Conservation (phyloP, 108 stramenopile species). For the Skeletonema grethae region DNA sequence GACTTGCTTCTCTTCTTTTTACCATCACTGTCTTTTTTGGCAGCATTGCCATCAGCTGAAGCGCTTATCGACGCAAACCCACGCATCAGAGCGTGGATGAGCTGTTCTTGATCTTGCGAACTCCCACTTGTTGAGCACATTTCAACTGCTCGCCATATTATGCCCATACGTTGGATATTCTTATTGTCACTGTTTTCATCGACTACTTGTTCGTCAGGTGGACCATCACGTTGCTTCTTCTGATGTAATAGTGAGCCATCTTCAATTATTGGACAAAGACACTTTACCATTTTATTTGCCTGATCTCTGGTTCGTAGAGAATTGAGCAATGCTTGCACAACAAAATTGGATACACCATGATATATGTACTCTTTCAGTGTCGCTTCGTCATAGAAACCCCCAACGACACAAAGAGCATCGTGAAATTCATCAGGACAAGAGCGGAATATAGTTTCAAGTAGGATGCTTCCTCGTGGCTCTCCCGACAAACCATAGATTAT, state of each 20-base stretch:
- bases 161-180: conserved; percentile 50
- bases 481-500: conserved; percentile 84
- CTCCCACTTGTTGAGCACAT: conserved; percentile 67
- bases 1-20: conserved; percentile 61
- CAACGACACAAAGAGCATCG: conserved; percentile 50
- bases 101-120: conserved; percentile 60
- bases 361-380: conserved; percentile 73
- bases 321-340: conserved; percentile 68
- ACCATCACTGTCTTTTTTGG: conserved; percentile 24
- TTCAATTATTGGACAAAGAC: conserved; percentile 55
- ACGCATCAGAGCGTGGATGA: conserved; percentile 64
- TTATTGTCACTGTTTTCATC: conserved; percentile 13
- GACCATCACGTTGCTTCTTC: conserved; percentile 9
- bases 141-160: conserved; percentile 82
- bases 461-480: conserved; percentile 78
- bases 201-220: conserved; percentile 2
- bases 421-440: conserved; percentile 66
- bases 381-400: conserved; percentile 56
- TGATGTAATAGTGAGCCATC: conserved; percentile 63
- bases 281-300: conserved; percentile 61
- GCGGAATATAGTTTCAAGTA: conserved; percentile 74
- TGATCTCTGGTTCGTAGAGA: conserved; percentile 66
- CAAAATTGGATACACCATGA: conserved; percentile 84
- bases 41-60: not conserved
- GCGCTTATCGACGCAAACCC: conserved; percentile 53